Percentiles rank a stretch among this genome's conserved stretches.
Evolutionary conservation across 2,329 filamentous ascomycete species (phyloP).

Genomic region (Xylariaceae sp.): DNA sequence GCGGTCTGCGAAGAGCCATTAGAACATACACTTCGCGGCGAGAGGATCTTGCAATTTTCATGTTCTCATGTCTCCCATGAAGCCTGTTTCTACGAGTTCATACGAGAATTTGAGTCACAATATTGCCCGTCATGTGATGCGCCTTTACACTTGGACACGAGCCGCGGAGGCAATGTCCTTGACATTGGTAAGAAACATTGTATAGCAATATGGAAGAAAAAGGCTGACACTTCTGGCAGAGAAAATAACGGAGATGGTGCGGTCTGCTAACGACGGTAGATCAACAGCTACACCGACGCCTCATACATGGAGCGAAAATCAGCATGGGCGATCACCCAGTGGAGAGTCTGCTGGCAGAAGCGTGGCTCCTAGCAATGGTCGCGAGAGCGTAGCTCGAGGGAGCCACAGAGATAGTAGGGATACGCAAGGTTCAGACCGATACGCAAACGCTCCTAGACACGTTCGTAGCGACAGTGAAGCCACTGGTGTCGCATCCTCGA

Average conservation of each 20-base stretch:
- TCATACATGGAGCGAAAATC: constrained; percentile 69
- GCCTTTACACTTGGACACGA: constrained; percentile 88
- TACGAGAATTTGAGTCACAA: constrained; percentile 90
- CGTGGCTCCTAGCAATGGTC: constrained; percentile 35
- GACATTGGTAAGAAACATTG: constrained; percentile 70
- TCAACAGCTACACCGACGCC: constrained; percentile 57
- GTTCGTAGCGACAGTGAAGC: constrained; percentile 77
- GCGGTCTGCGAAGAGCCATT: constrained; percentile 95
- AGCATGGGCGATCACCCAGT: constrained; percentile 58
- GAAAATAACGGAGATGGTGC: constrained; percentile 92
- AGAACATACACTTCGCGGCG: constrained; percentile 91
- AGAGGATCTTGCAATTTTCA: constrained; percentile 92
- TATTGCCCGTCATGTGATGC: constrained; percentile 94
- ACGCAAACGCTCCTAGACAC: constrained; percentile 55
- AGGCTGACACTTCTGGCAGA: constrained; percentile 54
- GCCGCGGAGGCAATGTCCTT: constrained; percentile 87
- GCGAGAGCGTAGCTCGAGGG: constrained; percentile 44
- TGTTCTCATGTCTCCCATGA: constrained; percentile 98
- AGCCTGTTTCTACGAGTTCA: constrained; percentile 98
- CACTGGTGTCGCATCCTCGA: constrained; percentile 74
- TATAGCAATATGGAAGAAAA: constrained; percentile 18
- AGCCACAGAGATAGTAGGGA: constrained; percentile 56
- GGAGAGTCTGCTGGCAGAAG: constrained; percentile 43
- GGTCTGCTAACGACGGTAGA: constrained; percentile 68
- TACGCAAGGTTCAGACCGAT: constrained; percentile 47